A percentile compares a stretch with the other conserved stretches of the same genome.
These are phyloP conservation scores for Yamagishiella unicocca DNA, from an alignment of 139 green algal genomes.

Conservation along the genomic window DNA sequence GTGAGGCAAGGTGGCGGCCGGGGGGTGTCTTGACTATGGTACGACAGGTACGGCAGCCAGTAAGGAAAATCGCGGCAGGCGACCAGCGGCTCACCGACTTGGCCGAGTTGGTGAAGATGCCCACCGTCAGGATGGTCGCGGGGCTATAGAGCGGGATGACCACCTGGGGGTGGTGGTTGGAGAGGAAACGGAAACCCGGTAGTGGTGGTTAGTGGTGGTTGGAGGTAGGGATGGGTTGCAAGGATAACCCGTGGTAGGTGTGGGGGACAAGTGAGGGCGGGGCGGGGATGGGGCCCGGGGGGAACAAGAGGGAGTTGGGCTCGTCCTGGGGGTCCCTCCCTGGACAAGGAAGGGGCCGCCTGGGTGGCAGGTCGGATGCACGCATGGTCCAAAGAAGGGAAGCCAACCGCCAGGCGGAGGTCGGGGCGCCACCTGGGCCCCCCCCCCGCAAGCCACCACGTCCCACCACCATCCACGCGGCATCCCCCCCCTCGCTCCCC, in stretches of 20 bases:
- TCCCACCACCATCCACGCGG: not conserved
- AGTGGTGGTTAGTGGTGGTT: not conserved
- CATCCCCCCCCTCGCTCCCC: not conserved
- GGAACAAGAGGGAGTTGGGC: not conserved
- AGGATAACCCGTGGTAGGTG: not conserved
- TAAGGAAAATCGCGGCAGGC: no score
- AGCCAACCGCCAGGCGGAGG: not conserved
- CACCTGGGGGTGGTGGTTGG: conserved; percentile 6
- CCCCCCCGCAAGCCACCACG: not conserved
- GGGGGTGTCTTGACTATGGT: not conserved
- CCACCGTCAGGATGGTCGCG: conserved; percentile 30
- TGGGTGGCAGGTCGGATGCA: not conserved
- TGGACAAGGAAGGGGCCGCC: not conserved
- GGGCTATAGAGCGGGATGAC: conserved; percentile 38
- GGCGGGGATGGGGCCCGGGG: no score
- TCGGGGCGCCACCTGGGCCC: no score
- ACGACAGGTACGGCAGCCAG: no score
- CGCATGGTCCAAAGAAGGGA: not conserved
- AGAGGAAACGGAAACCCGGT: not conserved
- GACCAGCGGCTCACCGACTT: no score
- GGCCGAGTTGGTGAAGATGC: conserved; percentile 26
- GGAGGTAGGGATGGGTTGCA: not conserved
- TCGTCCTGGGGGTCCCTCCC: not conserved
- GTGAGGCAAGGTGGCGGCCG: not conserved
- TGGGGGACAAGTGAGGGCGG: not conserved